phyloP scores from a whole-genome alignment of 345 rosid species.

The Camelina neglecta region DNA sequence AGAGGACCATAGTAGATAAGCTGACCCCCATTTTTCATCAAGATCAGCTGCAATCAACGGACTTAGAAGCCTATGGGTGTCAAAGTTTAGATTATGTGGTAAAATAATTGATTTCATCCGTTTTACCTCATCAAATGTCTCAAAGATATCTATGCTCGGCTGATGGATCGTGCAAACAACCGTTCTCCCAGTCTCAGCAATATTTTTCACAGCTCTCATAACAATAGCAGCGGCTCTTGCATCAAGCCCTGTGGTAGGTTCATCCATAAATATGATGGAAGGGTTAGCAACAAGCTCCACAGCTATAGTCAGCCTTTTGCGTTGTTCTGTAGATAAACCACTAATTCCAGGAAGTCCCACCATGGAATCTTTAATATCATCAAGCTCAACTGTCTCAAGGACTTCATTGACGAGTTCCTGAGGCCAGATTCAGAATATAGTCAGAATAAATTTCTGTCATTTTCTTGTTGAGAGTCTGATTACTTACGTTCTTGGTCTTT shows the following conservation, averaged over 20 bases:
- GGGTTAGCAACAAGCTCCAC: slow-evolving; percentile 64
- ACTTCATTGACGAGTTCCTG: slow-evolving; percentile 54
- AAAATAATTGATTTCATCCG: neutral
- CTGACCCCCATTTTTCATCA: slow-evolving; percentile 54
- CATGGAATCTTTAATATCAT: slow-evolving; percentile 49
- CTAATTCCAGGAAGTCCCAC: slow-evolving; percentile 52
- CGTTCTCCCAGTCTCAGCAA: slow-evolving; percentile 55
- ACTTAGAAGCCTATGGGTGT: neutral
- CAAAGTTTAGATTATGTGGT: neutral
- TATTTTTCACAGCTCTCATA: slow-evolving; percentile 59
- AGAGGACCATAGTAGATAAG: slow-evolving; percentile 49
- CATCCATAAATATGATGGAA: slow-evolving; percentile 60
- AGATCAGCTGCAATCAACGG: slow-evolving; percentile 43
- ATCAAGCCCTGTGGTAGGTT: slow-evolving; percentile 60
- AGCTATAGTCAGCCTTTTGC: slow-evolving; percentile 57
- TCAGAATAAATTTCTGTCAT: neutral
- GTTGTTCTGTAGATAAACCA: slow-evolving; percentile 60
- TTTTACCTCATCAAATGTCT: slow-evolving; percentile 57
- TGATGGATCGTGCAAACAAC: slow-evolving; percentile 64
- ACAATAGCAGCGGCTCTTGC: slow-evolving; percentile 68
- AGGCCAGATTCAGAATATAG: slow-evolving; percentile 14
- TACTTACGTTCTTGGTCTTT: slow-evolving; percentile 46
- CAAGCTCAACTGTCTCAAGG: slow-evolving; percentile 55
- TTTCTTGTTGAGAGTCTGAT: slow-evolving; percentile 2
- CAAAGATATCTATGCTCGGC: slow-evolving; percentile 59